These are phyloP conservation scores for Alternaria conjuncta DNA, from an alignment of 2,329 filamentous ascomycete species.

Conservation along the genomic window DNA sequence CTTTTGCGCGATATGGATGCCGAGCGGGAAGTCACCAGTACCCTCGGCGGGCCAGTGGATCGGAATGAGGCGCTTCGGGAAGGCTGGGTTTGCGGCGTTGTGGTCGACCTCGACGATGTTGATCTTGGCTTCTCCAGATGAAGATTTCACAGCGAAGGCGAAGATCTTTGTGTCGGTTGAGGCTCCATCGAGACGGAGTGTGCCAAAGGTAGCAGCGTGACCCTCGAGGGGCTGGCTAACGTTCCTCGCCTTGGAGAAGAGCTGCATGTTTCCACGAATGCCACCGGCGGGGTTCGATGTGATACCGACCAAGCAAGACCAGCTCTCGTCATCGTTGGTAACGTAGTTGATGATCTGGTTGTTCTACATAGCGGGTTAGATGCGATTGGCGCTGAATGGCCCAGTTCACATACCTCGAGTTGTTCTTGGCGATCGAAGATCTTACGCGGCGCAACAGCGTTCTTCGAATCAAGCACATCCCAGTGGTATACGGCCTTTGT, in stretches of 20 bases:
- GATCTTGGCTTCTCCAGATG: constrained; percentile 83
- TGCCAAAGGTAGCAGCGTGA: constrained; percentile 93
- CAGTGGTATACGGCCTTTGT: constrained; percentile 94
- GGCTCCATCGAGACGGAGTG: constrained; percentile 85
- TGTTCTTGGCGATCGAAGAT: constrained; percentile 94
- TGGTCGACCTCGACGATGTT: constrained; percentile 99
- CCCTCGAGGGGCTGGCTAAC: constrained; percentile 99
- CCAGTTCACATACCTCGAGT: constrained; percentile 69
- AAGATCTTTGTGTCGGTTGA: constrained; percentile 93
- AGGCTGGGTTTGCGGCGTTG: constrained; percentile 83
- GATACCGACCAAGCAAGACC: constrained; percentile 98
- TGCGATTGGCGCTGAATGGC: constrained; percentile 12
- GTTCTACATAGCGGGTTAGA: constrained; percentile 60
- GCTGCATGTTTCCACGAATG: constrained; percentile 94
- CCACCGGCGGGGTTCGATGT: constrained; percentile 90
- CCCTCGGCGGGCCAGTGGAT: constrained; percentile 98
- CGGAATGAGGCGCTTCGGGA: constrained; percentile 95
- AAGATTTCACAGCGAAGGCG: constrained; percentile 91
- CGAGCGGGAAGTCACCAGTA: constrained; percentile 95
- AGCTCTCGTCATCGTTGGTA: constrained; percentile 92
- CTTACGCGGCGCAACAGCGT: constrained; percentile 78
- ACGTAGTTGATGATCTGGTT: constrained; percentile 99
- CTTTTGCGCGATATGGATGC: constrained; percentile 94
- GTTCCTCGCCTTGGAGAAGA: constrained; percentile 93
- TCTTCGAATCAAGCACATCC: constrained; percentile 89